Conservation (phyloP, 768 basidiomycete species). For the Mycena maculata region DNA sequence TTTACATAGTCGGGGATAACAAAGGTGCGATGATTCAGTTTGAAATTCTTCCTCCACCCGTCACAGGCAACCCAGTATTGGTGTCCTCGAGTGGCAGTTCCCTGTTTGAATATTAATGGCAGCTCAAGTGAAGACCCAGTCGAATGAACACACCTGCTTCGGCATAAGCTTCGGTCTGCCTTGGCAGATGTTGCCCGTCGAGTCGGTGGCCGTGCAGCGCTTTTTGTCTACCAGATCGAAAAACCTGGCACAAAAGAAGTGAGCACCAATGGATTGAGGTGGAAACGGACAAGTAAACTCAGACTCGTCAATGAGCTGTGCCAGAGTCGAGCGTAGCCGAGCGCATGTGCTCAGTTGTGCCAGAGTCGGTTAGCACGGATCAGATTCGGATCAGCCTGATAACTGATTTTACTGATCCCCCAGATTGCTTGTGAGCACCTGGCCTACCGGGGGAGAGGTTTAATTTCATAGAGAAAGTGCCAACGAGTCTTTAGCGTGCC, state of each 20-base stretch:
- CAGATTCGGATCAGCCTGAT: too few relatives aligned
- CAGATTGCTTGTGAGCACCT: too few relatives aligned
- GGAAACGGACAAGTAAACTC: neutral
- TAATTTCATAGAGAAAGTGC: too few relatives aligned
- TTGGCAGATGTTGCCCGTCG: neutral
- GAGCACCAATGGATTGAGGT: neutral
- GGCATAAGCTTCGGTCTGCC: conserved; percentile 1
- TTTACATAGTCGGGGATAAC: neutral
- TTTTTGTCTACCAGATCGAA: neutral
- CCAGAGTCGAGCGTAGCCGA: too few relatives aligned
- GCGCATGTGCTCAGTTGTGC: too few relatives aligned
- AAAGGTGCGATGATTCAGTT: neutral
- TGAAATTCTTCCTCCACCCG: conserved; percentile 2
- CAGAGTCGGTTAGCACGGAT: too few relatives aligned
- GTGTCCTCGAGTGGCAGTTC: neutral
- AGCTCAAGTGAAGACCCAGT: neutral
- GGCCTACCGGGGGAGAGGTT: too few relatives aligned
- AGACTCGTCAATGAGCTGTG: too few relatives aligned
- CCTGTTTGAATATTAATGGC: neutral
- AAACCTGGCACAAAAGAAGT: neutral
- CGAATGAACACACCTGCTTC: too few relatives aligned
- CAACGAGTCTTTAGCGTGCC: too few relatives aligned
- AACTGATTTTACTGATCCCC: too few relatives aligned
- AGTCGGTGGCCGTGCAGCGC: neutral
- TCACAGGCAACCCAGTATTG: neutral